Conservation (phyloP, 225 moss, liverwort and hornwort species). For the Ulota crispa region DNA sequence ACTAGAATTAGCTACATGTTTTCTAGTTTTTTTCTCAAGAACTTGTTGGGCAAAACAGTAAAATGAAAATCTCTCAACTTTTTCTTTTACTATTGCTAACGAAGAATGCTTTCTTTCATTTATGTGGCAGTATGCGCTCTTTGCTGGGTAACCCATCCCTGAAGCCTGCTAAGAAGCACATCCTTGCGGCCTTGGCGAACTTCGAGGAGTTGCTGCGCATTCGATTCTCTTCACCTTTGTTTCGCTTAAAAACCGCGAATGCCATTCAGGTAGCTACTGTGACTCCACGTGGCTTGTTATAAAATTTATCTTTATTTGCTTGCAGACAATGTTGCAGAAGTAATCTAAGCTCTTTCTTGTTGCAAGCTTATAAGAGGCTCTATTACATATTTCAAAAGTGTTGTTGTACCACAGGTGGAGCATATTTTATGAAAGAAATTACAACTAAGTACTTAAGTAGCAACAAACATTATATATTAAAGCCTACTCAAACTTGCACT, state of each 20-base stretch:
- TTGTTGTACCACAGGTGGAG: neutral
- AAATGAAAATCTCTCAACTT: neutral
- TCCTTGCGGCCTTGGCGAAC: slow-evolving; percentile 82
- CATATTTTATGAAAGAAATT: neutral
- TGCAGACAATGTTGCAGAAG: neutral
- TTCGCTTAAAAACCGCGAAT: slow-evolving; percentile 70
- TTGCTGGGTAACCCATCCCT: slow-evolving; percentile 66
- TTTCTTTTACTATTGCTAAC: slow-evolving; percentile 7
- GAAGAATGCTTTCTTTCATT: neutral
- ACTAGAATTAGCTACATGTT: neutral
- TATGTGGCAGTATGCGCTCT: slow-evolving; percentile 60
- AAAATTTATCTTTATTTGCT: neutral
- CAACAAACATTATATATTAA: neutral
- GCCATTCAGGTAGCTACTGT: slow-evolving; percentile 52
- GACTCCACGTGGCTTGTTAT: neutral
- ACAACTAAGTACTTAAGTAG: neutral
- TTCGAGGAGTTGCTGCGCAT: slow-evolving; percentile 76
- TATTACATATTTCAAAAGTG: neutral
- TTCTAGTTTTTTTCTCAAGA: neutral
- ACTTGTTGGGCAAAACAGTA: neutral
- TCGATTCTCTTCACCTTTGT: slow-evolving; percentile 86
- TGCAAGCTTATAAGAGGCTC: neutral
- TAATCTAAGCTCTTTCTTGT: neutral
- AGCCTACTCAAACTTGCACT: neutral
- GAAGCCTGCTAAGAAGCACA: slow-evolving; percentile 73